phyloP scores from a whole-genome alignment of 2,329 filamentous ascomycete genomes.

The Trichoderma lentiforme region DNA sequence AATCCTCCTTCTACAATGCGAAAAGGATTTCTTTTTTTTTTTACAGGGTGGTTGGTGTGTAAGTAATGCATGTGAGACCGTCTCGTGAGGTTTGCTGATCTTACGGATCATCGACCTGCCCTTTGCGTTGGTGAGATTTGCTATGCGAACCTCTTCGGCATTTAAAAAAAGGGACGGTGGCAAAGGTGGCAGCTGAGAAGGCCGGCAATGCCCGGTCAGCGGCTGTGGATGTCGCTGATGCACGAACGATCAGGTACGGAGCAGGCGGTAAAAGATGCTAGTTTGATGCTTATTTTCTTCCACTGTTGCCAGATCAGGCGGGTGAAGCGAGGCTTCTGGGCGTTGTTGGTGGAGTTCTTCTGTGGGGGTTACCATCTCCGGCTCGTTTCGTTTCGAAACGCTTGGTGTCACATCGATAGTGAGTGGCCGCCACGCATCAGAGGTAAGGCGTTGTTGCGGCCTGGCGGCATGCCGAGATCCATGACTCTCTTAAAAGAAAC shows the following conservation, averaged over 20 bases:
- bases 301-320: neutral
- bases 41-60: neutral
- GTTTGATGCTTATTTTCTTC: neutral
- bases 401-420: conserved; percentile 5
- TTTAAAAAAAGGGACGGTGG: neutral
- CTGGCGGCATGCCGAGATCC: neutral
- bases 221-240: neutral
- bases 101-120: conserved; percentile 11
- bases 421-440: neutral
- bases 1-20: neutral
- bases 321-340: neutral
- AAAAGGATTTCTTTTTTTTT: neutral
- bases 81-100: neutral
- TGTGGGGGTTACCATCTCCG: neutral
- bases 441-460: neutral
- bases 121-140: neutral
- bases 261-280: neutral
- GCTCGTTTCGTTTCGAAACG: conserved; percentile 14
- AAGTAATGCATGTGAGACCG: neutral
- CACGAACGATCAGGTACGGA: neutral
- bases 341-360: neutral
- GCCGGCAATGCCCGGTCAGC: neutral
- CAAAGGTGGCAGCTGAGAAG: neutral
- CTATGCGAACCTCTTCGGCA: neutral
- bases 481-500: neutral